Percentiles rank a stretch among this genome's conserved stretches.
Evolutionary conservation across 108 stramenopile genomes (phyloP).

Genomic region (Nitzschia sp.): DNA sequence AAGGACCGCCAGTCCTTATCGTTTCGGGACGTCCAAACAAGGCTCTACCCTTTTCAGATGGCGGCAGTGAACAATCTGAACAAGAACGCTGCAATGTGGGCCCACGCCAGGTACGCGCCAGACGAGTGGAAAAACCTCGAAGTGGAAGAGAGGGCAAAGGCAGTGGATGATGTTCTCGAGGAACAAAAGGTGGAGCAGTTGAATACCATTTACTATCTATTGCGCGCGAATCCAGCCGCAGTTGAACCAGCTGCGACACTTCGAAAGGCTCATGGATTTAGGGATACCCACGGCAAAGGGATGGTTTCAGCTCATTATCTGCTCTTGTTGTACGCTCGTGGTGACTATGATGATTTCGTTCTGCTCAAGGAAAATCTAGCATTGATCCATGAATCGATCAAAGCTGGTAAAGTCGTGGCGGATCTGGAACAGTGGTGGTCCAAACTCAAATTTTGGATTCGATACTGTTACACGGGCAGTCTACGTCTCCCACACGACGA

Average conservation of each 20-base stretch:
- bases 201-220: conserved; percentile 11
- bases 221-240: conserved; percentile 7
- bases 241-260: background rate
- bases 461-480: conserved; percentile 18
- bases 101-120: conserved; percentile 12
- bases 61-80: conserved; percentile 13
- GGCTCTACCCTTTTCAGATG: conserved; percentile 30
- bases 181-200: conserved; percentile 13
- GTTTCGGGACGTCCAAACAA: conserved; percentile 13
- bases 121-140: conserved; percentile 16
- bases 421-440: conserved; percentile 31
- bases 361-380: conserved; percentile 1
- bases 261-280: background rate
- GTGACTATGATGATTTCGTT: background rate
- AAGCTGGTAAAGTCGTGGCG: conserved; percentile 6
- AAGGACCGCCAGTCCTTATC: conserved; percentile 1
- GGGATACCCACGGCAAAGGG: background rate
- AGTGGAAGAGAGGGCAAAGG: conserved; percentile 5
- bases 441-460: conserved; percentile 34
- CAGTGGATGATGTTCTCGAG: conserved; percentile 13
- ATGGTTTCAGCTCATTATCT: conserved; percentile 13
- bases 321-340: conserved; percentile 3
- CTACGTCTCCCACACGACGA: background rate
- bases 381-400: conserved; percentile 7
- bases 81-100: background rate